Evolutionary conservation across 257 asterid genomes (phyloP).

Genomic region (Penstemon eatonii): DNA sequence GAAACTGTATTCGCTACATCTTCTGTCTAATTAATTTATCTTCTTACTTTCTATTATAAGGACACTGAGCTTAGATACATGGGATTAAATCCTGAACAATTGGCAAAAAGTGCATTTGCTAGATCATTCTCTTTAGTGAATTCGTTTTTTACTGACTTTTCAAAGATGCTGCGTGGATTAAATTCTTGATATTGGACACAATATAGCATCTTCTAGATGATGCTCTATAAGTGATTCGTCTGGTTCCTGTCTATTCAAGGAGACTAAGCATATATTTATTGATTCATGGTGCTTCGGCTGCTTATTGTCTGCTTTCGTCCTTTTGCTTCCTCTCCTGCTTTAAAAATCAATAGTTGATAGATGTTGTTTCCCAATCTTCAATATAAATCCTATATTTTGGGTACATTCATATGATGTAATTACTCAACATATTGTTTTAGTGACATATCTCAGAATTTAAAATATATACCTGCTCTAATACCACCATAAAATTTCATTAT

Average conservation of each 20-base stretch:
- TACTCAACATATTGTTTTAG: background rate
- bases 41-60: constrained; percentile 9
- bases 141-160: constrained; percentile 30
- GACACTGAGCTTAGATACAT: constrained; percentile 18
- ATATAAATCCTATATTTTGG: background rate
- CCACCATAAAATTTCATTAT: constrained; percentile 17
- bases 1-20: background rate
- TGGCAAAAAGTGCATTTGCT: constrained; percentile 15
- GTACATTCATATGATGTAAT: constrained; percentile 25
- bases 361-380: background rate
- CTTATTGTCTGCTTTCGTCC: constrained; percentile 29
- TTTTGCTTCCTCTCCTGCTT: constrained; percentile 28
- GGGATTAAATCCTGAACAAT: constrained; percentile 3
- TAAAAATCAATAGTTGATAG: constrained; percentile 16
- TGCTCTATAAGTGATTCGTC: constrained; percentile 17
- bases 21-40: constrained; percentile 12
- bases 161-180: constrained; percentile 23
- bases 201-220: background rate
- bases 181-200: background rate
- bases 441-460: constrained; percentile 19
- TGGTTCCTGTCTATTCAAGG: constrained; percentile 24
- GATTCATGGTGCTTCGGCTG: constrained; percentile 31
- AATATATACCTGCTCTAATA: constrained; percentile 10
- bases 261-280: constrained; percentile 27
- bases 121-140: constrained; percentile 14